Percentiles rank a stretch among this genome's conserved stretches.
phyloP scores from a whole-genome alignment of 192 early-diverging fungal species.

The Linnemannia schmuckeri region DNA sequence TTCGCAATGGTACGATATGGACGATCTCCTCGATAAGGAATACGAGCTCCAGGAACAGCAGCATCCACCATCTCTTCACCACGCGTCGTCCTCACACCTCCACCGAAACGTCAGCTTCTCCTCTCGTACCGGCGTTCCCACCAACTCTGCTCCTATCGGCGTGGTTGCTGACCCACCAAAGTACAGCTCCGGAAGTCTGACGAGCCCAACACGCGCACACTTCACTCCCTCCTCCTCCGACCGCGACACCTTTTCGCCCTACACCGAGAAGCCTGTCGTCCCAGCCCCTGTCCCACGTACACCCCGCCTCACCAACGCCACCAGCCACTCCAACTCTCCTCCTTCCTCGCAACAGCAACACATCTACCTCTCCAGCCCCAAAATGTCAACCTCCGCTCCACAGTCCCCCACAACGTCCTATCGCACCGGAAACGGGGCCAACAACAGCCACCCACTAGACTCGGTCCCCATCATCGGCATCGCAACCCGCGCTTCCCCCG shows the following conservation, averaged over 20 bases:
- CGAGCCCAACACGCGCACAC: conserved; percentile 14
- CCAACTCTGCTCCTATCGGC: not conserved
- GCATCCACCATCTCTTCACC: not conserved
- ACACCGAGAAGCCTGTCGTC: conserved; percentile 27
- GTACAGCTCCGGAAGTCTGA: conserved; percentile 18
- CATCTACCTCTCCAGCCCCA: conserved; percentile 22
- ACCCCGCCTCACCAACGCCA: conserved; percentile 18
- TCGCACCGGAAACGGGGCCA: not conserved
- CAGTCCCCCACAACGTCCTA: conserved; percentile 16
- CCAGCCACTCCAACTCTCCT: not conserved
- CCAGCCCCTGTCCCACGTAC: conserved; percentile 33
- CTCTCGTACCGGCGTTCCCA: conserved; percentile 10
- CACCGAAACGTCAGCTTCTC: conserved; percentile 27
- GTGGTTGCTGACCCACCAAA: conserved; percentile 9
- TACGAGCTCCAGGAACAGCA: conserved; percentile 20
- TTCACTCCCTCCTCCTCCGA: not conserved
- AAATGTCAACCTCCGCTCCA: not conserved
- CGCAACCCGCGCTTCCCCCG: conserved; percentile 20
- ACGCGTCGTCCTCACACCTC: not conserved
- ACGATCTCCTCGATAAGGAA: conserved; percentile 45
- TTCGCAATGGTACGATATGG: conserved; percentile 53
- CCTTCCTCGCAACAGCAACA: conserved; percentile 4
- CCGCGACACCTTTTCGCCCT: not conserved
- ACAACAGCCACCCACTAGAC: conserved; percentile 8
- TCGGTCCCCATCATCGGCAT: conserved; percentile 32